Evolutionary conservation across 1,284 basidiomycete genomes (phyloP).

Genomic region (Stygiomarasmius scandens): DNA sequence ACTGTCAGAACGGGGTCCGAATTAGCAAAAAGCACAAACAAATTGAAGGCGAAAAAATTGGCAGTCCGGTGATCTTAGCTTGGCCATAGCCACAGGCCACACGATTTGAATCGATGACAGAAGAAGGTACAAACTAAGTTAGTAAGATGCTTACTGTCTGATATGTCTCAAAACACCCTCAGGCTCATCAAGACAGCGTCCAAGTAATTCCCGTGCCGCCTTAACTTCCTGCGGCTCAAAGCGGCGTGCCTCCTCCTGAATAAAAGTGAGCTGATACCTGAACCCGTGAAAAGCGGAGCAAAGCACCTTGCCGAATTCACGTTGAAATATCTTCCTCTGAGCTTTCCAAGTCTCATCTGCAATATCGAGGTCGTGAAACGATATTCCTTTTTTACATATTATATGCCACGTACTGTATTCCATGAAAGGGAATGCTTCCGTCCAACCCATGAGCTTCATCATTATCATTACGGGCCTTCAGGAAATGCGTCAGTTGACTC

Average conservation of each 20-base stretch:
- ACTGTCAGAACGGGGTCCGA: background rate
- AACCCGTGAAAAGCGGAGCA: no score
- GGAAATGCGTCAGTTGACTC: no score
- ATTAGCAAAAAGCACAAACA: background rate
- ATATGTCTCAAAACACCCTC: constrained; percentile 3
- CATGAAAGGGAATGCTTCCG: background rate
- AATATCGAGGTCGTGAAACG: no score
- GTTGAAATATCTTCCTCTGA: constrained; percentile 5
- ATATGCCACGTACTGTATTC: background rate
- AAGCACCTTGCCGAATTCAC: background rate
- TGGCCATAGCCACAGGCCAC: no score
- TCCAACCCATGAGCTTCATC: background rate
- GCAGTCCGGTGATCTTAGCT: no score
- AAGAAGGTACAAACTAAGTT: background rate
- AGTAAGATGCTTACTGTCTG: background rate
- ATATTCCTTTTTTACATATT: no score
- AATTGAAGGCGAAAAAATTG: background rate
- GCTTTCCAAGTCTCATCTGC: constrained; percentile 4
- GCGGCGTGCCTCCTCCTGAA: background rate
- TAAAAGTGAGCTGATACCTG: no score
- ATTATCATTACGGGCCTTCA: background rate
- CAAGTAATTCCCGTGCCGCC: background rate
- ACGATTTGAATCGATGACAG: background rate
- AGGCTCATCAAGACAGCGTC: constrained; percentile 1
- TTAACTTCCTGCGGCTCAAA: constrained; percentile 3